Evolutionary conservation across 176 grass and related monocot genomes (phyloP).

Genomic region (Dactylis glomerata): DNA sequence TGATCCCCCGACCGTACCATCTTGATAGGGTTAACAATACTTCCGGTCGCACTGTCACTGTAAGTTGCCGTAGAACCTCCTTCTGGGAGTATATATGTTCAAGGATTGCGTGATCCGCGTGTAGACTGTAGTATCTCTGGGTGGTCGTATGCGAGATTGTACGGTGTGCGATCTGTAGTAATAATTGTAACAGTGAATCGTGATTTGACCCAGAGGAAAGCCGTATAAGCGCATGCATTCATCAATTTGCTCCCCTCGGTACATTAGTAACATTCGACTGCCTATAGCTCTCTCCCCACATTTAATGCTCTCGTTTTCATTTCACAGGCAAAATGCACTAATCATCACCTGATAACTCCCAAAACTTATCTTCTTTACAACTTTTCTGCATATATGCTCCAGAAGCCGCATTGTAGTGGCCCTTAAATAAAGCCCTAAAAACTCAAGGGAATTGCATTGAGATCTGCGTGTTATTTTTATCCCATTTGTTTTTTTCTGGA

Average conservation of each 20-base stretch:
- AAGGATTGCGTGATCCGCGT: slow-evolving; percentile 4
- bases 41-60: slow-evolving; percentile 3
- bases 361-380: background rate
- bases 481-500: background rate
- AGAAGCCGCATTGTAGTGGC: background rate
- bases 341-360: background rate
- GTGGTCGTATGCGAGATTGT: background rate
- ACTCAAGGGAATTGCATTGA: background rate
- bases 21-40: slow-evolving; percentile 20
- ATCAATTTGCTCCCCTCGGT: slow-evolving; percentile 16
- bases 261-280: background rate
- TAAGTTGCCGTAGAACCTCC: slow-evolving; percentile 11
- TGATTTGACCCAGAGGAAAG: slow-evolving; percentile 23
- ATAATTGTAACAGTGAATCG: slow-evolving; percentile 29
- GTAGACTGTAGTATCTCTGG: background rate
- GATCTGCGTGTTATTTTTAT: background rate
- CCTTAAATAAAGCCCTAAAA: background rate
- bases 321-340: background rate
- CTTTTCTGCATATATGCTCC: background rate
- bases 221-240: background rate
- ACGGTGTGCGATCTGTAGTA: slow-evolving; percentile 33
- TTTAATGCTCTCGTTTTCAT: slow-evolving; percentile 30
- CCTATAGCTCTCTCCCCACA: background rate
- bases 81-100: background rate
- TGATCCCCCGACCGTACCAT: slow-evolving; percentile 13